phyloP scores from a whole-genome alignment of 2,329 filamentous ascomycete genomes.

The Fusarium nanum region DNA sequence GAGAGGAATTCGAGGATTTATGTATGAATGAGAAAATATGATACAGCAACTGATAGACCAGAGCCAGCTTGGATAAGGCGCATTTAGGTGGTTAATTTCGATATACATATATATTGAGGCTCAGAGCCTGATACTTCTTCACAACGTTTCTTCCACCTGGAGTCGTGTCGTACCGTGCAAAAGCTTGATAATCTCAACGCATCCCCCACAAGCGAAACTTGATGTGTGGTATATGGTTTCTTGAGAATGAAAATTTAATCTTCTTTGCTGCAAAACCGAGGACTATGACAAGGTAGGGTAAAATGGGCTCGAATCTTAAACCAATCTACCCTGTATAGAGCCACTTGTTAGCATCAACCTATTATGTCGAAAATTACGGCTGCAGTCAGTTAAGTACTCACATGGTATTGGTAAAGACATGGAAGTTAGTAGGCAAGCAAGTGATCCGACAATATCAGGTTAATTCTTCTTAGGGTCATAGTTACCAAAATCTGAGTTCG shows the following conservation, averaged over 20 bases:
- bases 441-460: background rate
- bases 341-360: background rate
- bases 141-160: background rate
- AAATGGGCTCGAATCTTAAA: background rate
- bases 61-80: background rate
- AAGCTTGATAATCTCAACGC: background rate
- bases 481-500: fast-evolving
- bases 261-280: background rate
- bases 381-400: background rate
- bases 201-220: background rate
- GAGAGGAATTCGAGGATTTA: slow-evolving; percentile 57
- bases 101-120: background rate
- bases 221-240: background rate
- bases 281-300: background rate
- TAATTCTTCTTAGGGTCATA: background rate
- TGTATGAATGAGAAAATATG: slow-evolving; percentile 43
- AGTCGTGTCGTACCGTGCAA: background rate
- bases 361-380: background rate
- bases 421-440: background rate
- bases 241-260: background rate
- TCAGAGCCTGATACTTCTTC: background rate
- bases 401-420: background rate
- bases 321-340: background rate
- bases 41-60: slow-evolving; percentile 2
- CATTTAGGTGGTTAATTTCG: background rate